Conservation (phyloP, 352 stramenopile genomes). For the Globisporangium iwayamae region DNA sequence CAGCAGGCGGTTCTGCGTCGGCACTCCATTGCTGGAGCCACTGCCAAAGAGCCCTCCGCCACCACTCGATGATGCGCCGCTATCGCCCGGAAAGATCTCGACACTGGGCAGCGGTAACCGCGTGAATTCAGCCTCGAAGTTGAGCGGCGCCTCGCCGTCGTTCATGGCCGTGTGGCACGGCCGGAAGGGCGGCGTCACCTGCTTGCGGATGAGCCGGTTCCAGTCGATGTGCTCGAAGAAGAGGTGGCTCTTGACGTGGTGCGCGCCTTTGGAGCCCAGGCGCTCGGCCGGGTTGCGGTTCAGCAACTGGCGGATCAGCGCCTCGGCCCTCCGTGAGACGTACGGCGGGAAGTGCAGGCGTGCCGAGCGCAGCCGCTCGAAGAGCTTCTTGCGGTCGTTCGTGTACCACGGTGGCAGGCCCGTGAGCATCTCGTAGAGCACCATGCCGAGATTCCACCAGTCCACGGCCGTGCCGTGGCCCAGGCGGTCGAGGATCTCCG, state of each 20-base stretch:
- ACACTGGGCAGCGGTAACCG: slow-evolving; percentile 72
- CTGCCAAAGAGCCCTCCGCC: slow-evolving; percentile 4
- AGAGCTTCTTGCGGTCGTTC: slow-evolving; percentile 87
- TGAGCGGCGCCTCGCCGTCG: slow-evolving; percentile 67
- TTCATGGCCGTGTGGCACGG: slow-evolving; percentile 73
- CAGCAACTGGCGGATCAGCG: slow-evolving; percentile 76
- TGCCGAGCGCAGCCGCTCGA: slow-evolving; percentile 75
- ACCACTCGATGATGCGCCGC: slow-evolving; percentile 17
- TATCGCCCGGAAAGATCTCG: slow-evolving; percentile 24
- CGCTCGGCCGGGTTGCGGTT: slow-evolving; percentile 72
- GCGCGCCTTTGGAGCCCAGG: slow-evolving; percentile 60
- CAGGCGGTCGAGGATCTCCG: slow-evolving; percentile 76
- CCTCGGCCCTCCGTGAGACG: slow-evolving; percentile 70
- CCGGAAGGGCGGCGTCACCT: slow-evolving; percentile 66
- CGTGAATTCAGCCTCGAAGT: slow-evolving; percentile 87
- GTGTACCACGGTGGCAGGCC: slow-evolving; percentile 86
- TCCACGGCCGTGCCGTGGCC: slow-evolving; percentile 90
- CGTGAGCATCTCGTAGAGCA: slow-evolving; percentile 82
- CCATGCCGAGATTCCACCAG: slow-evolving; percentile 90
- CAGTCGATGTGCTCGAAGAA: slow-evolving; percentile 84
- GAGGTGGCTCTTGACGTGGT: slow-evolving; percentile 66
- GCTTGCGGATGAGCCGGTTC: slow-evolving; percentile 49
- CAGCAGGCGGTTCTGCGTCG: slow-evolving; percentile 19
- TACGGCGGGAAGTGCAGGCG: slow-evolving; percentile 83
- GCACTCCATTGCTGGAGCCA: background rate